Percentiles rank a stretch among this genome's conserved stretches.
These are phyloP conservation scores for Cladophialophora psammophila DNA, from an alignment of 2,329 filamentous ascomycete species.

Conservation along the genomic window DNA sequence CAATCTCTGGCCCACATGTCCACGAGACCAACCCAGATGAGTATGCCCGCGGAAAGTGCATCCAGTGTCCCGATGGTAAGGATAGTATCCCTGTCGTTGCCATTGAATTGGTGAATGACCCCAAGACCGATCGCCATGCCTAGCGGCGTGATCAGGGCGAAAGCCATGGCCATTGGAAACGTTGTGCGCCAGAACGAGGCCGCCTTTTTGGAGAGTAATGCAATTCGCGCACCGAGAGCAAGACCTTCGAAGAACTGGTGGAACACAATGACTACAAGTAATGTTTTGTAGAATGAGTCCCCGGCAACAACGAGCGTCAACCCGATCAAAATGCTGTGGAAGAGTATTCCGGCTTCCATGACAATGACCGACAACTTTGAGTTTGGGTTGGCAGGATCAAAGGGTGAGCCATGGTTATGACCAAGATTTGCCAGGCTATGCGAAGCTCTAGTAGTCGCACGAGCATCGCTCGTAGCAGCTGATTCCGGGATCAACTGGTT, in stretches of 20 bases:
- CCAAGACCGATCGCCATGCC: conserved; percentile 84
- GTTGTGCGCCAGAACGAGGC: conserved; percentile 68
- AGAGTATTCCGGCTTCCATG: conserved; percentile 76
- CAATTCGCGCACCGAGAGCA: conserved; percentile 75
- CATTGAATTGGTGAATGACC: conserved; percentile 74
- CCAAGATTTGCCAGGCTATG: conserved; percentile 40
- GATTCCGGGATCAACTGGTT: conserved; percentile 36
- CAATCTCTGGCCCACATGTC: conserved; percentile 83
- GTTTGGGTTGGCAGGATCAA: conserved; percentile 45
- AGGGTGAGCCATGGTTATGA: conserved; percentile 45
- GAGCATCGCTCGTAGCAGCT: background rate
- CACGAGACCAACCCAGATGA: conserved; percentile 80
- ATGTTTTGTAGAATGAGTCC: conserved; percentile 60
- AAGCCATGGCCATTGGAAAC: conserved; percentile 67
- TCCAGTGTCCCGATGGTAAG: conserved; percentile 77
- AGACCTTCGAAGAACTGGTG: conserved; percentile 82
- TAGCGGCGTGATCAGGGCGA: conserved; percentile 75
- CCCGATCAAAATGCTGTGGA: conserved; percentile 73
- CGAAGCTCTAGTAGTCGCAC: too few relatives aligned
- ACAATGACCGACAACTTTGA: conserved; percentile 70
- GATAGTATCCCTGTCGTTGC: conserved; percentile 72
- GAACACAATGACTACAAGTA: conserved; percentile 72
- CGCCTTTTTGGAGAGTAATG: conserved; percentile 55
- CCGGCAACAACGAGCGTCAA: conserved; percentile 55
- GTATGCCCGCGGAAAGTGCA: conserved; percentile 75